Evolutionary conservation across 192 early-diverging fungal genomes (phyloP), one percentile per base, ranked within the genome.

Genomic region (Coemansia aciculifera): DNA sequence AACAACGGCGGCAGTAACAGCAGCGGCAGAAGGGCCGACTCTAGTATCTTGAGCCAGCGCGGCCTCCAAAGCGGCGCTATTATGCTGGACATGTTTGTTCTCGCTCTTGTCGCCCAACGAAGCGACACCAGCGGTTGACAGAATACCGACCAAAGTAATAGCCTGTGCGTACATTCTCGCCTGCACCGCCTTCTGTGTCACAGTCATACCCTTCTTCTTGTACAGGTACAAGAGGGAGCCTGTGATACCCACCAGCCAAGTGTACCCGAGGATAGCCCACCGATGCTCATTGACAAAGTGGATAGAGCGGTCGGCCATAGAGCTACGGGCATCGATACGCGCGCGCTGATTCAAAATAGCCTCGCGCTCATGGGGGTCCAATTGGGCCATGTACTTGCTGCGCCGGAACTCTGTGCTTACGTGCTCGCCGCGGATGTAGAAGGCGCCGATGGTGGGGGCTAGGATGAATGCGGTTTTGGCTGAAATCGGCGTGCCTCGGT

Each of bases 131-230:
- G 89, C 90, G 1, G 87, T 87, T 2, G 83, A 87, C 72, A 89
- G 73, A 19, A 91, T 74, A 1, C 86, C 87, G 17, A 84, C 72
- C 59, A 91, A 77, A 29, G 88, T 89, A 52, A 87, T 84, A 9
- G 81, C 77, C 79, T 91, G 90, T 6, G 90, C 86, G 70, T 89
- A 90, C 87, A 91, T 88, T 68, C 90, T 86, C 1, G 90, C 90
- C 67, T 91, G 89, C 2, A 90, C 89, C 2, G 87, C 37, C 63
- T 90, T 89, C 66, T 91, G 89, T n/a, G 86, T 77, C 6, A 69
- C 70, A 1, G 81, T 73, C 67, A 91, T 81, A 24, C 87, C 79
- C 69, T 82, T 85, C 60, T 85, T 66, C 51, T 72, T 59, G 17
- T 78, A 78, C 46, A 85, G 34, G 46, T 82, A 72, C 34, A 68